Base-by-base conservation (phyloP, 139 green algal species). In the Chlamydomonas eustigma region DNA sequence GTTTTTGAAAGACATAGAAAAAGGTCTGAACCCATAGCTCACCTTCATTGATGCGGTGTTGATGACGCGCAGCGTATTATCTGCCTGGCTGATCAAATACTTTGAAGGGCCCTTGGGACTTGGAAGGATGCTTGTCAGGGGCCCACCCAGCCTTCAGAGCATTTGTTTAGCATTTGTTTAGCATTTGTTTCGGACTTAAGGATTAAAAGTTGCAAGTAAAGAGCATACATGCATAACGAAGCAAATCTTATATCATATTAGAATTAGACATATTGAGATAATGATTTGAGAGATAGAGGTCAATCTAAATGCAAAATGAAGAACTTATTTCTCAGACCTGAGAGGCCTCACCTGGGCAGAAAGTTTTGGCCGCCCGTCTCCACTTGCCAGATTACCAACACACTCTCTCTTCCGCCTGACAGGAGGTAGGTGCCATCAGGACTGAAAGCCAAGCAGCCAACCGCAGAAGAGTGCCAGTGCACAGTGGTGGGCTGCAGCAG, bases 401-500 rank as follows among this genome's bases (percentile, higher is more conserved):
- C 92, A 2, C 81, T 91, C 81, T 97, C 92, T 22, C 71, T 22
- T 1, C 92, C 92, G 6, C 93, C 93, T 32, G 92, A 97, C 64
- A 97, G 78, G 58, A 97, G 84, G 71, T 92, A 86, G 2, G 73
- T 52, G 4, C 86, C 87, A 51, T 97, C 93, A 4, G 32, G 25
- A 58, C 81, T 90, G 81, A 97, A 97, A 39, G 74, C 65, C 30
- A 97, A 67, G 25, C 52, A 82, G 2, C 81, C 78, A 31, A 97
- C 92, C 1, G 87, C 70, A 30, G 85, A 50, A 4, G 93, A 80
- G 74, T 97, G 93, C 93, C 93, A 97, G 86, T 97, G 93, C 80
- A 92, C 50, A 0, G 91, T 95, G 18, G 86, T 90, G 35, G 77
- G 73, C 0, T 81, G 68, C 38, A 69, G 67, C 32, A 8, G 12